A percentile compares a stretch with the other conserved stretches of the same genome.
Evolutionary conservation across 139 green algal genomes (phyloP).

Genomic region (Trebouxia sp.): DNA sequence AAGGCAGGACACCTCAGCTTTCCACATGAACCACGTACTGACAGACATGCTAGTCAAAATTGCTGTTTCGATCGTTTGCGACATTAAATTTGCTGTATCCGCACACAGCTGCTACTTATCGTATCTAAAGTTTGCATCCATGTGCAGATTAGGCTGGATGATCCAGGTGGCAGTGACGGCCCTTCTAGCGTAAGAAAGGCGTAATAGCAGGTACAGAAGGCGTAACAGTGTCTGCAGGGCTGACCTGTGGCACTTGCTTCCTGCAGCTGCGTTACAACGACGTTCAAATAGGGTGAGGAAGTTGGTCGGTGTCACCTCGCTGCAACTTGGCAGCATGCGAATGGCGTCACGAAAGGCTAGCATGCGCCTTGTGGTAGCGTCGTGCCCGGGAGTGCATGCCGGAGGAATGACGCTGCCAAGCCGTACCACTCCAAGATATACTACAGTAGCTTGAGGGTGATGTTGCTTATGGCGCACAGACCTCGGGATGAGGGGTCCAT

Average conservation of each 20-base stretch:
- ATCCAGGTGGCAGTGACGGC: slow-evolving; percentile 1
- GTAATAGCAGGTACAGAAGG: not conserved
- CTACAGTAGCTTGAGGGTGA: slow-evolving; percentile 5
- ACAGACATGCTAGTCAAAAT: not conserved
- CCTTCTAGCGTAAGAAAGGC: no score
- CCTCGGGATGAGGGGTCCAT: not conserved
- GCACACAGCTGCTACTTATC: not conserved
- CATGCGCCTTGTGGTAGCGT: not conserved
- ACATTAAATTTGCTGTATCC: slow-evolving; percentile 1
- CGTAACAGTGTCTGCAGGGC: not conserved
- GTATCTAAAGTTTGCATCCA: not conserved
- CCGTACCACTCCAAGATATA: not conserved
- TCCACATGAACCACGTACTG: not conserved
- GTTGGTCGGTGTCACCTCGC: not conserved
- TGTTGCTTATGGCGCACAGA: slow-evolving; percentile 21
- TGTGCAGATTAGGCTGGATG: not conserved
- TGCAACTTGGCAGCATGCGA: slow-evolving; percentile 1
- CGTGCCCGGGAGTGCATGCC: no score
- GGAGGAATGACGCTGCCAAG: not conserved
- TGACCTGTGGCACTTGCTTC: slow-evolving; percentile 22
- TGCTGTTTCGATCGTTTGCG: not conserved
- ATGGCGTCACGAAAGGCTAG: no score
- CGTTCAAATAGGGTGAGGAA: slow-evolving; percentile 8
- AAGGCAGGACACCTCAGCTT: not conserved
- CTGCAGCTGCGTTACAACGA: slow-evolving; percentile 1